A percentile compares a stretch with the other conserved stretches of the same genome.
These are phyloP conservation scores for Xylaria nigripes DNA, from an alignment of 495 filamentous ascomycete species.

Conservation along the genomic window DNA sequence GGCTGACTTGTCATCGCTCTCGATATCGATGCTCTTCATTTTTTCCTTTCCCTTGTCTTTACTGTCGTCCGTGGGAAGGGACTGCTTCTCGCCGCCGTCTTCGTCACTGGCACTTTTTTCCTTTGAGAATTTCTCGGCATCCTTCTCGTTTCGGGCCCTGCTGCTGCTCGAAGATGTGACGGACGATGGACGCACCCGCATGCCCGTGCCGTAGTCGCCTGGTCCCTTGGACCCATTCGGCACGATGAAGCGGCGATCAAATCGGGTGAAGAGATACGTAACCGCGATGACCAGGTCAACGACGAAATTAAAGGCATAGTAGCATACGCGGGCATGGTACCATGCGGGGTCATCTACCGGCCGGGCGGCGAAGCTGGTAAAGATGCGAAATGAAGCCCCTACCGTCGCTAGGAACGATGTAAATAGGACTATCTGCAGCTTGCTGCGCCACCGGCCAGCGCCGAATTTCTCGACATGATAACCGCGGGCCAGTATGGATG, in stretches of 20 bases:
- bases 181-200: conserved; percentile 5
- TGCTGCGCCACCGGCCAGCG: conserved; percentile 53
- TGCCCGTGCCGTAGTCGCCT: conserved; percentile 29
- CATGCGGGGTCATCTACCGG: conserved; percentile 51
- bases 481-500: conserved; percentile 42
- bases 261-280: conserved; percentile 53
- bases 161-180: conserved; percentile 5
- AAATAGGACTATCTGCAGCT: conserved; percentile 54
- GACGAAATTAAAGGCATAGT: conserved; percentile 72
- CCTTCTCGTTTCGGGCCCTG: neutral
- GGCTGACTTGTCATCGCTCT: conserved; percentile 1
- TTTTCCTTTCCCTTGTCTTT: neutral
- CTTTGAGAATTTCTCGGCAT: conserved; percentile 2
- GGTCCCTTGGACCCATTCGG: conserved; percentile 41
- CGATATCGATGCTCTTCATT: neutral
- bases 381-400: conserved; percentile 63
- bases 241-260: conserved; percentile 70
- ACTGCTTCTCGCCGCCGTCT: neutral
- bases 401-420: conserved; percentile 51
- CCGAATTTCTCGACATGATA: conserved; percentile 62
- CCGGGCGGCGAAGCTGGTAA: conserved; percentile 45
- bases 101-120: neutral
- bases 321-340: conserved; percentile 61
- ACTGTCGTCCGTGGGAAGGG: neutral
- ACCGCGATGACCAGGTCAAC: conserved; percentile 63